A percentile compares a stretch with the other conserved stretches of the same genome.
phyloP scores from a whole-genome alignment of 2,329 filamentous ascomycete species.

The Didymella exigua region DNA sequence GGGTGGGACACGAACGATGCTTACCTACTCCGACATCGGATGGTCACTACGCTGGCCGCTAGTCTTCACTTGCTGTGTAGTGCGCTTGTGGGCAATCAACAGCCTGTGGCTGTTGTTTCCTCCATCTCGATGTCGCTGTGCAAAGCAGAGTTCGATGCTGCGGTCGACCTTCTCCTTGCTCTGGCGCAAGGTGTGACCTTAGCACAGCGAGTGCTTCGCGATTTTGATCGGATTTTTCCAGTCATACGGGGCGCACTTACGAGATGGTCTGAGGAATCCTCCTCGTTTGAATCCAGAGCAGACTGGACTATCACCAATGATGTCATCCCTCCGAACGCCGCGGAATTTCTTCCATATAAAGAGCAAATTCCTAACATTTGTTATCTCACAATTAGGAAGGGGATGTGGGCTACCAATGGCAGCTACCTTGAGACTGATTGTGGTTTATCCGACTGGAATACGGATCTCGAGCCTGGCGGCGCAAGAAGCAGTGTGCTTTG shows the following conservation, averaged over 20 bases:
- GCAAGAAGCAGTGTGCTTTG: not conserved
- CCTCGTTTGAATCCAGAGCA: not conserved
- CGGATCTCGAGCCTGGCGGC: not conserved
- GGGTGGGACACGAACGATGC: not conserved
- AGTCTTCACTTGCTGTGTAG: slow-evolving; percentile 30
- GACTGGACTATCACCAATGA: not conserved
- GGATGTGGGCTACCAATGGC: not conserved
- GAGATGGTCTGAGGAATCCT: not conserved
- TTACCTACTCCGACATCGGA: not conserved
- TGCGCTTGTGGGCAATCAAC: slow-evolving; percentile 23
- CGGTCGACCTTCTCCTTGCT: slow-evolving; percentile 20
- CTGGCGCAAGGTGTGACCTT: not conserved
- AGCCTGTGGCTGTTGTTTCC: slow-evolving; percentile 4
- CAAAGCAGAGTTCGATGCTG: slow-evolving; percentile 20
- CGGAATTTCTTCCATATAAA: slow-evolving; percentile 33
- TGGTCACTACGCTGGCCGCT: slow-evolving; percentile 15
- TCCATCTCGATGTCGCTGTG: slow-evolving; percentile 2
- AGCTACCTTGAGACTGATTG: not conserved
- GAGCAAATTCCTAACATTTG: slow-evolving; percentile 2
- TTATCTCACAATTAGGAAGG: not conserved
- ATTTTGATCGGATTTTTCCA: slow-evolving; percentile 25
- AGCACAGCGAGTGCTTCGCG: slow-evolving; percentile 26
- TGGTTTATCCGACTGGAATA: not conserved
- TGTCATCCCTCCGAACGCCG: slow-evolving; percentile 21
- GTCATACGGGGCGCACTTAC: slow-evolving; percentile 13